Evolutionary conservation across 2,329 filamentous ascomycete genomes (phyloP), one percentile per base, ranked within the genome.

Genomic region (Grosmannia clavigera): DNA sequence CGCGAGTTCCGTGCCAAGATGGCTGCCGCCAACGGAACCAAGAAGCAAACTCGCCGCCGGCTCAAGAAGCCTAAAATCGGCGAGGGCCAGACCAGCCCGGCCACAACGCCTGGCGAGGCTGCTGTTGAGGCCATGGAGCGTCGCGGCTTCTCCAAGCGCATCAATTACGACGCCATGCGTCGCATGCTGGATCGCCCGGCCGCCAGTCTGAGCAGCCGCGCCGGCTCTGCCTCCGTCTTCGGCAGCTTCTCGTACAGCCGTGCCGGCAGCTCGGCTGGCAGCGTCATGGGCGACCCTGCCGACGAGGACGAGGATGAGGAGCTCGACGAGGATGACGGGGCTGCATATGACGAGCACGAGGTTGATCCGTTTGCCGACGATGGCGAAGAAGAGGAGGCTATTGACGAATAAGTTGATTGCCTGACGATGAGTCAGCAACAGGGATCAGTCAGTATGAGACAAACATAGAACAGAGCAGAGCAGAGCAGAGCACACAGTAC

Each of bases 1-100:
- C 95, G 94, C 71, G 79, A 87, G 7, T 86, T 95, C 60, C 82
- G 87, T 48, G 82, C 85, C 61, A 89, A 91, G 71, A 75, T 82
- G 63, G 81, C 65, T 10, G 63, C 63, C 3, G 63, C 63, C 40
- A 64, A 63, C 59, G 64, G 64, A 6, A 58, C 71, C n/a, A 66
- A 66, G 62, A 65, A 65, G 59, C 64, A 64, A 62, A 64, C 63
- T 22, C 64, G 66, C 12, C 76, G 82, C 19, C 76, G 80, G 31
- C 75, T 77, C 63, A 81, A 80, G 73, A 71, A 74, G 65, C 80
- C 82, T 2, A 73, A 81, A 33, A 84, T 85, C 67, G 82, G 82
- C 57, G 84, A 86, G 67, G 83, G 83, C n/a, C 82, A 86, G 67
- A 80, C 81, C 25, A 83, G 80, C 38, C 83, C 85, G 0, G 86